Base-by-base conservation (phyloP, 129 eudicot species). In the Escallonia rubra region DNA sequence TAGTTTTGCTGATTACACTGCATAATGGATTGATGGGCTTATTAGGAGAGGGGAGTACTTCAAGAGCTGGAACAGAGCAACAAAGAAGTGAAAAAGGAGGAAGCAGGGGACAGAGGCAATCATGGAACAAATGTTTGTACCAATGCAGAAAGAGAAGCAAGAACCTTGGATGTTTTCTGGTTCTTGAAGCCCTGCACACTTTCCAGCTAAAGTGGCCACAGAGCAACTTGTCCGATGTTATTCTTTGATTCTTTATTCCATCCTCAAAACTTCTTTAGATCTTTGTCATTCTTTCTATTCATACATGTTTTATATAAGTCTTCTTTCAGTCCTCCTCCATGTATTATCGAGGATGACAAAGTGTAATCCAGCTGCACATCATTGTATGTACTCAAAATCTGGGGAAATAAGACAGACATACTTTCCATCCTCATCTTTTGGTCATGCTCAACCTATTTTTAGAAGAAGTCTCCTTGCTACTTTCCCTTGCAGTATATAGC, bases 101-200 rank as follows among this genome's bases (percentile, higher is more conserved):
- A 64, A 3, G 41, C 54, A 3, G 70, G 10, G 4, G 54, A 43
- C 64, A 76, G 59, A 66, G 57, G 13, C 41, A 14, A 11, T 7
- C 49, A 63, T 8, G 75, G 59, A 44, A 63, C 43, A 65, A 52
- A 39, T 48, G 72, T 64, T 49, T 63, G 66, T 52, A 34, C 71
- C 49, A 47, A 43, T 8, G 83, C 74, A 8, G 82, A 73, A 59
- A 76, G 66, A 68, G 87, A 81, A 76, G 81, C 83, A 58, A 76
- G 71, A 67, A 43, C 75, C 55, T 74, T 81, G 72, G 95, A 87
- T 58, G 85, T 84, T 44, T 84, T 81, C 41, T 84, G 90, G 95
- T 84, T 87, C 80, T 73, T 84, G 57, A 87, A 87, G 81, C 95
- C 95, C 55, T 87, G 90, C 87, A 79, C 80, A 43, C 85, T 80